phyloP scores from a whole-genome alignment of 1,284 basidiomycete species.

The Jaminaea rosea region DNA sequence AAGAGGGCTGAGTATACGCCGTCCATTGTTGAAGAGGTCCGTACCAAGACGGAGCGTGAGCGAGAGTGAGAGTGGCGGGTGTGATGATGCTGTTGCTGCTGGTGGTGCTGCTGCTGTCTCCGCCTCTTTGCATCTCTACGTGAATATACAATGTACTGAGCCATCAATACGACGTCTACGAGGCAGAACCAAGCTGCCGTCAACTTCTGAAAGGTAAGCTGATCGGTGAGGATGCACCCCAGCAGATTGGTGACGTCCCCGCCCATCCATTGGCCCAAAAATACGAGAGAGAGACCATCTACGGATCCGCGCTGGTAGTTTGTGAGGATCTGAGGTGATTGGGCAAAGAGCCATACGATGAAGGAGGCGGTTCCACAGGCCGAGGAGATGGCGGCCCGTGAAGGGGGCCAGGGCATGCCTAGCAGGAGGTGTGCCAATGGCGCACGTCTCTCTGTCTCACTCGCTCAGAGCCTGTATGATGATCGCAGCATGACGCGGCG shows the following conservation, averaged over 20 bases:
- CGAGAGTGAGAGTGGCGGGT: background rate
- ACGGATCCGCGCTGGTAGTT: slow-evolving; percentile 36
- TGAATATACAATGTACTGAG: slow-evolving; percentile 25
- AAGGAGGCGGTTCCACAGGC: slow-evolving; percentile 36
- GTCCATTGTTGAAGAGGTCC: too few species aligned
- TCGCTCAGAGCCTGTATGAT: too few species aligned
- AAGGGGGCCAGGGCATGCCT: too few species aligned
- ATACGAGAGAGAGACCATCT: slow-evolving; percentile 38
- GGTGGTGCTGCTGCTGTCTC: slow-evolving; percentile 5
- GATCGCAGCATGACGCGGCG: too few species aligned
- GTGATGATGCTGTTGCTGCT: slow-evolving; percentile 7
- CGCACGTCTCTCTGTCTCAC: too few species aligned
- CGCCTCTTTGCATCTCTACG: slow-evolving; percentile 18
- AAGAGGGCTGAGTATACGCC: too few species aligned
- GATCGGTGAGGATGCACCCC: slow-evolving; percentile 37
- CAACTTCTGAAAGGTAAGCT: slow-evolving; percentile 40
- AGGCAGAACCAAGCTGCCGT: slow-evolving; percentile 39
- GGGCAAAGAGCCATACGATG: slow-evolving; percentile 43
- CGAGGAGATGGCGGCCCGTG: too few species aligned
- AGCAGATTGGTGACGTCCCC: slow-evolving; percentile 44
- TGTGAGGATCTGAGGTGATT: slow-evolving; percentile 38
- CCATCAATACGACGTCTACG: slow-evolving; percentile 28
- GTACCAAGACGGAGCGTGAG: too few species aligned
- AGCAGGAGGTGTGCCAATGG: too few species aligned
- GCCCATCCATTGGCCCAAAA: slow-evolving; percentile 44